phyloP scores from a whole-genome alignment of 768 basidiomycete species.

The Hypholoma sublateritium region DNA sequence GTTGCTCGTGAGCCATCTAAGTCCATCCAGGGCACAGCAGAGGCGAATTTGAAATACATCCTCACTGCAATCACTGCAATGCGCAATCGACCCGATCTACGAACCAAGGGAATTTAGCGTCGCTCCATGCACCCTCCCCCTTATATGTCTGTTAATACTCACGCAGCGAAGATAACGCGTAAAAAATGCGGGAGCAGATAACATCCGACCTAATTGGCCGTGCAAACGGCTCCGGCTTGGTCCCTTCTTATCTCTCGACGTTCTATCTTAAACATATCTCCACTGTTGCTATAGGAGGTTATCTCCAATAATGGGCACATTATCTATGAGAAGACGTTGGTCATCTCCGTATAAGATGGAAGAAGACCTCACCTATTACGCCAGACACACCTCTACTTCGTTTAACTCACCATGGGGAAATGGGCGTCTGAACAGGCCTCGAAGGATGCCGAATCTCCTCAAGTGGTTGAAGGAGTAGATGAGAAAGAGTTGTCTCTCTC shows the following conservation, averaged over 20 bases:
- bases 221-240: background rate
- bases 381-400: background rate
- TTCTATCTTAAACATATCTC: background rate
- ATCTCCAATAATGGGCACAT: background rate
- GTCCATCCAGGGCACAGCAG: no score
- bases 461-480: slow-evolving; percentile 3
- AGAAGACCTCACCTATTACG: background rate
- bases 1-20: no score
- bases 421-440: slow-evolving; percentile 5
- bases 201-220: background rate
- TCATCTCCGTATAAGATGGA: background rate
- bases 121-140: background rate
- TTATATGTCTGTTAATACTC: background rate
- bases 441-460: slow-evolving; percentile 1
- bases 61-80: no score
- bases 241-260: background rate
- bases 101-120: no score
- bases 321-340: background rate
- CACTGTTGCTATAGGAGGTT: background rate
- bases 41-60: no score
- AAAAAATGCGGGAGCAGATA: background rate
- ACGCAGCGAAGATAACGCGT: background rate
- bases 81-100: background rate
- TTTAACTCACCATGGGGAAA: background rate
- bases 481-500: slow-evolving; percentile 11